A percentile compares a stretch with the other conserved stretches of the same genome.
These are phyloP conservation scores for Boletus rubescentipes DNA, from an alignment of 768 basidiomycete genomes.

Conservation along the genomic window DNA sequence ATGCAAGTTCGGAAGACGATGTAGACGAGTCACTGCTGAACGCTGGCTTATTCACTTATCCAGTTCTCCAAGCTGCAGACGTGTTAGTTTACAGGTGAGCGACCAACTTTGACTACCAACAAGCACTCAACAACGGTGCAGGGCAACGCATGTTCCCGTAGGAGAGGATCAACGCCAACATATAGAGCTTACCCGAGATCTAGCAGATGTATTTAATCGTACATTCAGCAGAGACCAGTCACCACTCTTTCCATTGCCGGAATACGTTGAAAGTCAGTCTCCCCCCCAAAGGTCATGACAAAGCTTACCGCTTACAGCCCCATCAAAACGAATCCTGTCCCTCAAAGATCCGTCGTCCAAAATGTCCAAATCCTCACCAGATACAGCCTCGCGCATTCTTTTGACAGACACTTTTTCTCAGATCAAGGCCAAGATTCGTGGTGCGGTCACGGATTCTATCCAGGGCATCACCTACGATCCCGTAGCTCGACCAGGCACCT, in stretches of 20 bases:
- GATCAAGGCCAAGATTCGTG: slow-evolving; percentile 70
- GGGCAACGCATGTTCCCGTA: slow-evolving; percentile 92
- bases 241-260: slow-evolving; percentile 70
- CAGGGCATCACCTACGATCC: slow-evolving; percentile 81
- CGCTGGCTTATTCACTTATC: slow-evolving; percentile 87
- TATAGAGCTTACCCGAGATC: slow-evolving; percentile 81
- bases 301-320: slow-evolving; percentile 45
- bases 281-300: neutral
- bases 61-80: slow-evolving; percentile 91
- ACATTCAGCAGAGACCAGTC: slow-evolving; percentile 46
- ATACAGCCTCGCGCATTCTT: slow-evolving; percentile 77
- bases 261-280: slow-evolving; percentile 69
- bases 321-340: slow-evolving; percentile 80
- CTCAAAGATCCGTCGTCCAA: slow-evolving; percentile 83
- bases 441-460: slow-evolving; percentile 84
- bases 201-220: slow-evolving; percentile 82
- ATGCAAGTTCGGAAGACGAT: slow-evolving; percentile 71
- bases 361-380: slow-evolving; percentile 93
- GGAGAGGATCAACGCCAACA: slow-evolving; percentile 97
- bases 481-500: slow-evolving; percentile 70
- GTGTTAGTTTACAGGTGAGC: slow-evolving; percentile 80
- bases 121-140: slow-evolving; percentile 24
- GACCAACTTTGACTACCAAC: neutral
- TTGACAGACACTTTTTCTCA: slow-evolving; percentile 68
- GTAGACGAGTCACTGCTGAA: slow-evolving; percentile 82